phyloP scores from a whole-genome alignment of 805 yeast genomes.

The Candida cerambycidarum region DNA sequence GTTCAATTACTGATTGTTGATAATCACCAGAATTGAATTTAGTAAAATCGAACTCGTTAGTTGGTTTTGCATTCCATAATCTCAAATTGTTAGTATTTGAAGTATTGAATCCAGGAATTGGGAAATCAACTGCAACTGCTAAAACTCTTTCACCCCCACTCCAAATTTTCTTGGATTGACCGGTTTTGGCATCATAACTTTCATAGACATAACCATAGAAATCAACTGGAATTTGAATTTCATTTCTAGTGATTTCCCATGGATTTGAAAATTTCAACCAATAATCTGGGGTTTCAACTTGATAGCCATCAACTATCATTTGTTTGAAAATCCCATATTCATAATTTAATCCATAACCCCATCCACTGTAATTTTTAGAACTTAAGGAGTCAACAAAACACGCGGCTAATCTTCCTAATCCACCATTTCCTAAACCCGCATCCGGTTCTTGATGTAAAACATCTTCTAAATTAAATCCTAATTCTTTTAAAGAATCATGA shows the following conservation, averaged over 20 bases:
- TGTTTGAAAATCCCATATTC: slow-evolving; percentile 93
- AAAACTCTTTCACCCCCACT: slow-evolving; percentile 84
- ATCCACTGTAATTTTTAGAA: slow-evolving; percentile 84
- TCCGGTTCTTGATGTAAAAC: slow-evolving; percentile 84
- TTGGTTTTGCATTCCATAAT: slow-evolving; percentile 87
- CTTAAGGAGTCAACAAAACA: slow-evolving; percentile 89
- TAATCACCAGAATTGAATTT: slow-evolving; percentile 93
- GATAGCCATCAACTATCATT: slow-evolving; percentile 86
- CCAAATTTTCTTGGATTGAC: slow-evolving; percentile 67
- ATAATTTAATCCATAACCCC: slow-evolving; percentile 95
- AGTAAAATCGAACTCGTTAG: slow-evolving; percentile 85
- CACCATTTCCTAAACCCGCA: slow-evolving; percentile 95
- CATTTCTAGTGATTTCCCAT: slow-evolving; percentile 88
- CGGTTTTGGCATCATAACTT: slow-evolving; percentile 51
- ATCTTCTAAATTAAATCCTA: slow-evolving; percentile 89
- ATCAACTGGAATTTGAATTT: slow-evolving; percentile 85
- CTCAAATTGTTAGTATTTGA: slow-evolving; percentile 83
- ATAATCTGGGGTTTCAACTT: slow-evolving; percentile 91
- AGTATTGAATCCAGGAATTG: slow-evolving; percentile 88
- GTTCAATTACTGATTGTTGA: slow-evolving; percentile 75
- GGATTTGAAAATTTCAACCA: slow-evolving; percentile 90
- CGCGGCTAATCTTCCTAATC: slow-evolving; percentile 91
- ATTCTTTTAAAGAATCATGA: slow-evolving; percentile 46
- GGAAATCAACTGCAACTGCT: slow-evolving; percentile 89
- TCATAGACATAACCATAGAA: slow-evolving; percentile 81